phyloP scores from a whole-genome alignment of 192 early-diverging fungal genomes.

The Podila epicladia region DNA sequence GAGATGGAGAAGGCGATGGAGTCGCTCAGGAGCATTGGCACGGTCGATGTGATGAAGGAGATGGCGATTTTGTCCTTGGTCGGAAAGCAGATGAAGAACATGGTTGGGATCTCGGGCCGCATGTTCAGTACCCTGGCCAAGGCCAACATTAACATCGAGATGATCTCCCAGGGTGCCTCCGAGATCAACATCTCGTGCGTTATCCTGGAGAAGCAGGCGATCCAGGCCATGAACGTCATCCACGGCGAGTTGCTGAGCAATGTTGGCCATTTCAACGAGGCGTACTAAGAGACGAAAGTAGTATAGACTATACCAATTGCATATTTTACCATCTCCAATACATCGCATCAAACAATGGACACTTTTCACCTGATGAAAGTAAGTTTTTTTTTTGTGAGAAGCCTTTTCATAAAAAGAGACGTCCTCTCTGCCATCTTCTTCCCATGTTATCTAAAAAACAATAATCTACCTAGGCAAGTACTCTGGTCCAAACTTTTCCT shows the following conservation, averaged over 20 bases:
- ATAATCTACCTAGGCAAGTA: not conserved
- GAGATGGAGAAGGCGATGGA: conserved; percentile 84
- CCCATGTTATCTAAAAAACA: too few species aligned
- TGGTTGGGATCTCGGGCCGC: conserved; percentile 93
- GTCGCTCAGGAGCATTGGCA: conserved; percentile 82
- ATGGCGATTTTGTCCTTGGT: conserved; percentile 98
- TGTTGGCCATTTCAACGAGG: too few species aligned
- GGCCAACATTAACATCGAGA: conserved; percentile 96
- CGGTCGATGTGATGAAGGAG: conserved; percentile 84
- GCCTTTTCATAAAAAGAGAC: too few species aligned
- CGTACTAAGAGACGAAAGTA: too few species aligned
- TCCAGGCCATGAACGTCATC: conserved; percentile 85
- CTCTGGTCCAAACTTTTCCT: conserved; percentile 36
- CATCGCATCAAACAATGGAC: too few species aligned
- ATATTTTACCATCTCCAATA: too few species aligned
- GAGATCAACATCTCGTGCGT: conserved; percentile 99
- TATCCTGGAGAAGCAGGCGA: conserved; percentile 78
- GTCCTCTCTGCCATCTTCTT: too few species aligned
- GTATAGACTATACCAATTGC: too few species aligned
- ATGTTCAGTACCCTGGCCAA: conserved; percentile 95
- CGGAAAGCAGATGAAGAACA: conserved; percentile 96
- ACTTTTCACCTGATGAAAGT: too few species aligned
- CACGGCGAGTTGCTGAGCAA: conserved; percentile 77
- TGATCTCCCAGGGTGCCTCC: conserved; percentile 98
- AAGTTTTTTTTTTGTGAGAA: too few species aligned